These are phyloP conservation scores for Nigrograna mackinnonii DNA, from an alignment of 2,329 filamentous ascomycete genomes.

Conservation along the genomic window DNA sequence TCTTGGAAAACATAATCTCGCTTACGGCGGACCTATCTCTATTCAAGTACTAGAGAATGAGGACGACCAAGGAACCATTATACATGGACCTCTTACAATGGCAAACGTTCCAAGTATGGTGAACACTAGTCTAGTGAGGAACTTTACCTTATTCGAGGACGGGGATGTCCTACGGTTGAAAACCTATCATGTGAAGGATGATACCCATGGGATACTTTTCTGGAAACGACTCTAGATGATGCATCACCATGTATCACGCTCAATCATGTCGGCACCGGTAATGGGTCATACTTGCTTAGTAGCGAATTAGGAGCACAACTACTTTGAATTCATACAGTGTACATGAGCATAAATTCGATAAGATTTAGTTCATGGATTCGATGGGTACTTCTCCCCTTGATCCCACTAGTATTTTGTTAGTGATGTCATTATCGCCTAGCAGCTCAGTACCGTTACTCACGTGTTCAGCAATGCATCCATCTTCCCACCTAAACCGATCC, in stretches of 20 bases:
- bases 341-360: too few relatives aligned
- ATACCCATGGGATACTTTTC: background rate
- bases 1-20: constrained; percentile 29
- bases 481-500: constrained; percentile 34
- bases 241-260: too few relatives aligned
- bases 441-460: constrained; percentile 16
- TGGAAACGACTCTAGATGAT: background rate
- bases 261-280: too few relatives aligned
- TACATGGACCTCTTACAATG: constrained; percentile 17
- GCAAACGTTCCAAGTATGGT: constrained; percentile 11
- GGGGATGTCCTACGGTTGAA: background rate
- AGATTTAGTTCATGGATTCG: too few relatives aligned
- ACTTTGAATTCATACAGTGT: too few relatives aligned
- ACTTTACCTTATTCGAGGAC: constrained; percentile 9
- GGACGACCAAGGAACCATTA: constrained; percentile 17
- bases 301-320: too few relatives aligned
- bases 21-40: constrained; percentile 15
- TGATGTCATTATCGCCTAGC: background rate
- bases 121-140: constrained; percentile 12
- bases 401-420: too few relatives aligned
- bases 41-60: constrained; percentile 7
- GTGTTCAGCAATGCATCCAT: constrained; percentile 35
- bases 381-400: constrained; percentile 20
- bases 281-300: too few relatives aligned
- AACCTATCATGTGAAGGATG: background rate